Conservation (phyloP, 768 basidiomycete genomes). For the Gloeopeniophorella convolvens region DNA sequence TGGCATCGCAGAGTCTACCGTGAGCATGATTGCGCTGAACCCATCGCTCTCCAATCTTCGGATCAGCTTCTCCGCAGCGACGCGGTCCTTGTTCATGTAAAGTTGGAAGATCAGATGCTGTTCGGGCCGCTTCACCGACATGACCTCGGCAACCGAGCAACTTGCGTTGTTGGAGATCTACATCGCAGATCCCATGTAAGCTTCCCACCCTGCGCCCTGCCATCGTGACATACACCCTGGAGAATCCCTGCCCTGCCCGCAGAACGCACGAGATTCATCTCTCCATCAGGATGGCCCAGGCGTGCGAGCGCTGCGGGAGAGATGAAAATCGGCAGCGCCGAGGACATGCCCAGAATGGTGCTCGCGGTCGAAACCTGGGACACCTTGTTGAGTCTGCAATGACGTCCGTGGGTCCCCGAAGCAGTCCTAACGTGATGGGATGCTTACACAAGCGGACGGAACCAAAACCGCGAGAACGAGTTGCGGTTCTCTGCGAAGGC, state of each 20-base stretch:
- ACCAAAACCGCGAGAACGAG: constrained; percentile 55
- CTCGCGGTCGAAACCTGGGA: constrained; percentile 23
- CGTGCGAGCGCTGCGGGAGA: constrained; percentile 35
- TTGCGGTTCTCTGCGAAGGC: constrained; percentile 22
- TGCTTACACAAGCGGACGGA: constrained; percentile 64
- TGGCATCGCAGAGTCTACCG: constrained; percentile 40
- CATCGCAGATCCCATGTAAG: neutral
- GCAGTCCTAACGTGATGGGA: neutral
- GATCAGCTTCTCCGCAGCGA: constrained; percentile 33
- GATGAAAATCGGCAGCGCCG: constrained; percentile 35
- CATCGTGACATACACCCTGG: constrained; percentile 35
- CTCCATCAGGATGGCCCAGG: constrained; percentile 45
- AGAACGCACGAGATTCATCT: constrained; percentile 39
- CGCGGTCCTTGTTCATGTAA: constrained; percentile 41
- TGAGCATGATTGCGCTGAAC: constrained; percentile 42
- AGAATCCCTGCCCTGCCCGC: constrained; percentile 39
- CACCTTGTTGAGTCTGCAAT: constrained; percentile 25
- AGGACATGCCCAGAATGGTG: constrained; percentile 23
- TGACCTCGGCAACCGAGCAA: constrained; percentile 29
- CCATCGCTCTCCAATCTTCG: constrained; percentile 32
- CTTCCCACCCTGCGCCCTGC: neutral
- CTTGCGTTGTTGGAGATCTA: constrained; percentile 31
- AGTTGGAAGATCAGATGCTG: constrained; percentile 33
- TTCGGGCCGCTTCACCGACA: constrained; percentile 24
- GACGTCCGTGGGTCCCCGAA: neutral